Evolutionary conservation across 108 stramenopile species (phyloP).

Genomic region (Parietichytrium sp.): DNA sequence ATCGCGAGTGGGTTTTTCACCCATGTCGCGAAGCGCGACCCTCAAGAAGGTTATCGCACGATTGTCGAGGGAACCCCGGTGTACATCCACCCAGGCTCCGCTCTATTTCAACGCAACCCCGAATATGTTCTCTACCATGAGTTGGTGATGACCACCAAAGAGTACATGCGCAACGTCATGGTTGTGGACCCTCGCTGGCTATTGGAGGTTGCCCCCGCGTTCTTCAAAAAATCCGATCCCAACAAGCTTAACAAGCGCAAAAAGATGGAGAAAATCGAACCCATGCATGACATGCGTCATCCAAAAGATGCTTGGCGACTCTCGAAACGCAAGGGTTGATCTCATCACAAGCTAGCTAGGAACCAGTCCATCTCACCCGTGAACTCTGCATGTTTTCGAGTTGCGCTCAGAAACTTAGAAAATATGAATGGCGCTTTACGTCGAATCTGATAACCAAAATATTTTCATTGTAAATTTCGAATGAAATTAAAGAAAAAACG

Average conservation of each 20-base stretch:
- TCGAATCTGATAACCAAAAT: no score
- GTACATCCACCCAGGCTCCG: conserved; percentile 93
- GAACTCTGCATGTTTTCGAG: no score
- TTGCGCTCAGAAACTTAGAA: no score
- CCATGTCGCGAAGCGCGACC: conserved; percentile 97
- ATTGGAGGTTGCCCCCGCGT: conserved; percentile 91
- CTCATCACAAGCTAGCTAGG: no score
- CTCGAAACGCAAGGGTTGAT: conserved; percentile 80
- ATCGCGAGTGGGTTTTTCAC: conserved; percentile 97
- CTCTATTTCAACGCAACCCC: conserved; percentile 95
- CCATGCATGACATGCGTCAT: conserved; percentile 91
- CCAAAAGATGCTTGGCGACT: conserved; percentile 88
- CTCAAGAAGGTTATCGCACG: conserved; percentile 95
- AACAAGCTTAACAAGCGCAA: conserved; percentile 89
- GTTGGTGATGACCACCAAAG: conserved; percentile 95
- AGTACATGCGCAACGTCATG: conserved; percentile 98
- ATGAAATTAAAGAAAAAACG: no score
- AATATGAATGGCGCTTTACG: no score
- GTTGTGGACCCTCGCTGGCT: conserved; percentile 97
- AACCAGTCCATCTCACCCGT: no score
- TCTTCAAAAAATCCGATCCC: conserved; percentile 91
- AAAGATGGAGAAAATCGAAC: conserved; percentile 96
- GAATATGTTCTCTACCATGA: conserved; percentile 98
- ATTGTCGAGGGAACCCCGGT: conserved; percentile 95
- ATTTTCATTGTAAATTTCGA: no score